A percentile compares a stretch with the other conserved stretches of the same genome.
phyloP scores from a whole-genome alignment of 1,139 yeast species.

The Sugiyamaella paludigena region DNA sequence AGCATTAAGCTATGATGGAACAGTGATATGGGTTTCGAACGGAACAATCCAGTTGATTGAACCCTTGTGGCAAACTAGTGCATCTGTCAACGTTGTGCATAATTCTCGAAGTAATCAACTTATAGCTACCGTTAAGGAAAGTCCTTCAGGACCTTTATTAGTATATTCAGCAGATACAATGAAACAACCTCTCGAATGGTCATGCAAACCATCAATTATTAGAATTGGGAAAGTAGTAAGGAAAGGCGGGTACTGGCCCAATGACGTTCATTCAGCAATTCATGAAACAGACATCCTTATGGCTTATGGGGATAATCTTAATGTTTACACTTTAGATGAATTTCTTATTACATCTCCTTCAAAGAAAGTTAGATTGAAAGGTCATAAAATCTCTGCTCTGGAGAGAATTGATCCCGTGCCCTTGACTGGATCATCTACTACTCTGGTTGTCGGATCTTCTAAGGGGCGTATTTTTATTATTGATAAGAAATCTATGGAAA shows the following conservation, averaged over 20 bases:
- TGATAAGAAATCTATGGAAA: conserved; percentile 15
- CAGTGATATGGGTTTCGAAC: conserved; percentile 25
- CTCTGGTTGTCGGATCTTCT: conserved; percentile 21
- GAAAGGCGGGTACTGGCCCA: conserved; percentile 7
- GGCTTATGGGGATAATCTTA: conserved; percentile 16
- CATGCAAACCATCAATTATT: neutral
- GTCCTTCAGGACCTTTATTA: conserved; percentile 1
- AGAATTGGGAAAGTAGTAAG: neutral
- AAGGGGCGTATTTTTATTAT: conserved; percentile 19
- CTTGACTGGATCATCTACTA: no score
- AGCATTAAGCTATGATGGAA: conserved; percentile 24
- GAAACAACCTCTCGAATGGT: conserved; percentile 5
- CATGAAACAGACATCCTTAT: conserved; percentile 19
- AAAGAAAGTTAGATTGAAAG: conserved; percentile 2
- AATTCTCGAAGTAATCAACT: neutral
- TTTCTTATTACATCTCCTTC: conserved; percentile 17
- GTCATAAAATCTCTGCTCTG: conserved; percentile 1
- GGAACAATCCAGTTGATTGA: conserved; percentile 27
- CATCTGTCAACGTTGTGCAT: conserved; percentile 4
- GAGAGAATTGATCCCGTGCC: neutral
- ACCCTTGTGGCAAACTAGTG: conserved; percentile 21
- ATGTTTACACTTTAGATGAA: conserved; percentile 16
- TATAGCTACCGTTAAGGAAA: conserved; percentile 13
- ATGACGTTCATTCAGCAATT: conserved; percentile 11
- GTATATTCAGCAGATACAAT: conserved; percentile 9